Conservation (phyloP, 371 early-diverging fungal genomes). For the Chytridium lagenaria region DNA sequence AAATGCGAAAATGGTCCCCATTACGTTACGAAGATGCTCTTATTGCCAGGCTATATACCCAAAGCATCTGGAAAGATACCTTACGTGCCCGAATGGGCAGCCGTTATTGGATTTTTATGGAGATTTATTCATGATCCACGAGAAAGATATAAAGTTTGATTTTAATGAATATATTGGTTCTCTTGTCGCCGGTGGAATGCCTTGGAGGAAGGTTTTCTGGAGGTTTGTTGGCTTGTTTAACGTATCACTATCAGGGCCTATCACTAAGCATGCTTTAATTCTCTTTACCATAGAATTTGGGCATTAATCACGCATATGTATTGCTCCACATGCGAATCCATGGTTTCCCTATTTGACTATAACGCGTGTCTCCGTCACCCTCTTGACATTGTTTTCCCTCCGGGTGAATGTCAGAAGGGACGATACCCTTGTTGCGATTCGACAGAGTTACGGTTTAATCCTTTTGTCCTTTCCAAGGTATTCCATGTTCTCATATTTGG, state of each 20-base stretch:
- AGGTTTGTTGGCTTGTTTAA: conserved; percentile 25
- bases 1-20: too few species aligned
- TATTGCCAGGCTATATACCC: conserved; percentile 15
- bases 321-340: conserved; percentile 11
- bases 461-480: conserved; percentile 34
- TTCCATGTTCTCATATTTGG: background rate
- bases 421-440: conserved; percentile 38
- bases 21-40: conserved; percentile 26
- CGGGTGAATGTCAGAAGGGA: conserved; percentile 19
- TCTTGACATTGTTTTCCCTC: background rate
- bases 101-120: conserved; percentile 21
- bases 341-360: conserved; percentile 8
- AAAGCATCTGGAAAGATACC: conserved; percentile 9
- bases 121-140: conserved; percentile 20
- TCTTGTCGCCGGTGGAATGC: conserved; percentile 6
- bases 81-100: conserved; percentile 11
- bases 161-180: conserved; percentile 41
- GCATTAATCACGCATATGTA: conserved; percentile 28
- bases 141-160: conserved; percentile 38
- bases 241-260: conserved; percentile 26
- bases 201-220: conserved; percentile 51
- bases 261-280: conserved; percentile 37
- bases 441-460: conserved; percentile 32
- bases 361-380: background rate
- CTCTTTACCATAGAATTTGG: conserved; percentile 31